Base-by-base conservation (phyloP, 2,329 filamentous ascomycete species). In the Knufia fluminis region DNA sequence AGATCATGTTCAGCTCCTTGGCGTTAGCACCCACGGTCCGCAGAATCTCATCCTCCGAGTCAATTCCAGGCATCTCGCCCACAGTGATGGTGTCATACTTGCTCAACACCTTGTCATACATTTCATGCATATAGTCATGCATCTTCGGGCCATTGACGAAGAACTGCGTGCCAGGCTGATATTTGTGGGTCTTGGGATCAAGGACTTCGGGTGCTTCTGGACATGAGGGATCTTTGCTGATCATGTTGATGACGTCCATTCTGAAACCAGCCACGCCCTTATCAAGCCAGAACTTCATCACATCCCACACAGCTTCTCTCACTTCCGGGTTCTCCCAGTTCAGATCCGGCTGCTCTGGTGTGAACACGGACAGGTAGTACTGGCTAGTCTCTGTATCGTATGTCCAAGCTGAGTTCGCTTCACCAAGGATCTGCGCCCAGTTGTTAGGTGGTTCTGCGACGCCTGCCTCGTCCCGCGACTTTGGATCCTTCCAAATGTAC, bases 231-330 rank as follows among this genome's bases (percentile, higher is more conserved):
- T 73, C 72, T 60, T 86, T 86, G 60, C 78, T 82, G 61, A 85
- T 83, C 24, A 49, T 33, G 26, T 49, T 49, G 16, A 86, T 82
- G 0, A 83, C 82, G 59, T 87, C 83, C 65, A 86, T 76, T n/a
- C 83, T 75, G 69, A 86, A 87, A 2, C 83, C 83, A 41, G 83
- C 78, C 0, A 85, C 80, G 2, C 85, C 86, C 26, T 78, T 77
- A 43, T 85, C 71, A 0, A 92, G 75, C 87, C 87, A 92, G 63
- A 90, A 92, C 24, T 77, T 75, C 77, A 90, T 85, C 3, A 83
- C 75, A 14, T 77, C 75, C 62, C 88, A 85, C 4, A 90, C 80
- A 1, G 85, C 86, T 40, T 77, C 68, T 14, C 85, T 76, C 0
- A 84, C 78, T 8, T 76, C 78, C 0, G 73, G 72, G 50, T 83